Base-by-base conservation (phyloP, 805 yeast genomes). In the Hyphopichia homilentoma region DNA sequence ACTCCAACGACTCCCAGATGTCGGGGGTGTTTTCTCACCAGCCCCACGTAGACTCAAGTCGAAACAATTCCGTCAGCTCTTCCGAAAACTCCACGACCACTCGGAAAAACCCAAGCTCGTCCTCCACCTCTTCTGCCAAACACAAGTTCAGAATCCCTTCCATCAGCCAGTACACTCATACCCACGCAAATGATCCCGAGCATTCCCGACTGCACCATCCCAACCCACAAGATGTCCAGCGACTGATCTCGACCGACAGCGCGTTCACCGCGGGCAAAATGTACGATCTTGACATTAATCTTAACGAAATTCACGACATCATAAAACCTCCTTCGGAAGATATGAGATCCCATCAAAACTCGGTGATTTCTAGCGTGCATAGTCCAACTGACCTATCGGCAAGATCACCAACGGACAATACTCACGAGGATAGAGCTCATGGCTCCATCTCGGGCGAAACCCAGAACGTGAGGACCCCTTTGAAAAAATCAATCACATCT, bases 231-330 rank as follows among this genome's bases (percentile, higher is more conserved):
- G 16, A 13, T 4, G 29, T 14, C 14, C n/a, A 24, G 11, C 7
- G 14, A 24, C 14, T 6, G 7, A n/a, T 7, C 14, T 8, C 26
- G 7, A n/a, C 26, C 14, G 12, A 24, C 11, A 24, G 14, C 14
- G 7, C 8, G 26, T 24, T 12, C 14, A 7, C 26, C 14, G 14
- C 26, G 7, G 26, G 26, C 17, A 34, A 16, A n/a, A 22, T 16
- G 13, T 59, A 59, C 28, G 60, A 68, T 16, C 61, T 76, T 18
- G 75, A 75, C 33, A 61, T 73, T 36, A 69, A 73, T 39, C 48
- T 73, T 21, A 60, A 61, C 30, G 73, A 75, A 41, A 73, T 76
- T 74, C 55, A 64, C 21, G 77, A 77, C 6, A 75, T 76, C 36
- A 59, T 76, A 27, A 62, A 59, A 32, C 44, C 52, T 3, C 51